Conservation (phyloP, 208 protist genomes). For the Novymonas esmeraldas region DNA sequence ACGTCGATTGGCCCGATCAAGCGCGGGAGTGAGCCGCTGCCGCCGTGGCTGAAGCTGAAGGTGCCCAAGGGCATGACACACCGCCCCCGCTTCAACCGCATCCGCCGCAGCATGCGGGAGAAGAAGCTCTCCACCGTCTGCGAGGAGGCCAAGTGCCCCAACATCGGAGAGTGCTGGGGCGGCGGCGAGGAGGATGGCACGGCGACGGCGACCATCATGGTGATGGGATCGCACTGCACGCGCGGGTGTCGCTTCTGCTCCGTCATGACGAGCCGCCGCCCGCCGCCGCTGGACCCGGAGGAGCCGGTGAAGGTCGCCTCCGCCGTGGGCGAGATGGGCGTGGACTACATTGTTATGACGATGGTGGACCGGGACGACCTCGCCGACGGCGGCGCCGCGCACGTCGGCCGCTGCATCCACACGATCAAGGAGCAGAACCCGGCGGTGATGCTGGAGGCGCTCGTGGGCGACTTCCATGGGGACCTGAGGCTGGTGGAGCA, state of each 20-base stretch:
- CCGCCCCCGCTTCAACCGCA: slow-evolving; percentile 80
- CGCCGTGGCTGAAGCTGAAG: slow-evolving; percentile 93
- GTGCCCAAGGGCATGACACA: slow-evolving; percentile 82
- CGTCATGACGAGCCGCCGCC: slow-evolving; percentile 94
- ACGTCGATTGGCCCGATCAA: slow-evolving; percentile 79
- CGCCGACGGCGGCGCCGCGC: slow-evolving; percentile 91
- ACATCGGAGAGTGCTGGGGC: slow-evolving; percentile 99
- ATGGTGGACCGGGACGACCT: slow-evolving; percentile 98
- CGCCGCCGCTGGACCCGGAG: slow-evolving; percentile 94
- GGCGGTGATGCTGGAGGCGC: slow-evolving; percentile 94
- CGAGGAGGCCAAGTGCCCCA: slow-evolving; percentile 97
- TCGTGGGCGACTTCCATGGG: slow-evolving; percentile 97
- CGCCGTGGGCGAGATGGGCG: slow-evolving; percentile 95
- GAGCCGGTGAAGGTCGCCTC: slow-evolving; percentile 95
- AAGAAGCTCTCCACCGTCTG: slow-evolving; percentile 92
- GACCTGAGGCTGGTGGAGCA: slow-evolving; percentile 80
- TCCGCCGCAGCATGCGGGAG: slow-evolving; percentile 78
- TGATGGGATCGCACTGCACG: slow-evolving; percentile 98
- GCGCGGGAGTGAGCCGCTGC: slow-evolving; percentile 84
- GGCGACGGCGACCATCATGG: slow-evolving; percentile 98
- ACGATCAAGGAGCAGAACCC: slow-evolving; percentile 87
- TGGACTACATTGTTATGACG: slow-evolving; percentile 99
- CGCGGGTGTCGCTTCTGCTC: slow-evolving; percentile 98
- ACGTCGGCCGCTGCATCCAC: slow-evolving; percentile 92
- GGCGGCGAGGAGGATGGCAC: slow-evolving; percentile 79